These are phyloP conservation scores for Cicer yamashitae DNA, from an alignment of 306 rosid genomes.

Conservation along the genomic window DNA sequence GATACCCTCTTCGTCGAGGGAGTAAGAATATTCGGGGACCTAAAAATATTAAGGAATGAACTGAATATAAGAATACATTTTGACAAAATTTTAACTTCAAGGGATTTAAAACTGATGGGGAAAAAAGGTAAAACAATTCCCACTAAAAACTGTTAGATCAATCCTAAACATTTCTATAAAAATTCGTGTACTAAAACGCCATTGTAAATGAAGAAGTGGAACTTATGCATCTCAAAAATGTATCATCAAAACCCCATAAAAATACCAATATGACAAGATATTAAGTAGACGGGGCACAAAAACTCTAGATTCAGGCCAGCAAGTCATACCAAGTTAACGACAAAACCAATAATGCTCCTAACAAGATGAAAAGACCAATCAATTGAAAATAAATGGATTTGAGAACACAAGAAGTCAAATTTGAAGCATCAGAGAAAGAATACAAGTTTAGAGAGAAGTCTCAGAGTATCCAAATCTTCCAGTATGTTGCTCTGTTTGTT, in stretches of 20 bases:
- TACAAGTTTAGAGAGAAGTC: constrained; percentile 95
- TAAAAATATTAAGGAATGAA: constrained; percentile 62
- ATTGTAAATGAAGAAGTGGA: constrained; percentile 15
- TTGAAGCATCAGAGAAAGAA: constrained; percentile 52
- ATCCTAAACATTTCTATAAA: constrained; percentile 6
- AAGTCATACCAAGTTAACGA: constrained; percentile 13
- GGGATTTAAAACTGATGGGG: background rate
- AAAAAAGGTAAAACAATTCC: constrained; percentile 8
- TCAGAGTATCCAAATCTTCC: constrained; percentile 92
- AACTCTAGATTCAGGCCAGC: constrained; percentile 27
- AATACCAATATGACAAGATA: constrained; percentile 28
- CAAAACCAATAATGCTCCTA: constrained; percentile 24
- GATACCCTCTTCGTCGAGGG: constrained; percentile 94
- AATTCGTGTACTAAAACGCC: constrained; percentile 27
- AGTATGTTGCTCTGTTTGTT: constrained; percentile 95
- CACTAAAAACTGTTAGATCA: constrained; percentile 19
- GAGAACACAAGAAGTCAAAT: constrained; percentile 14
- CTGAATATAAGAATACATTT: background rate
- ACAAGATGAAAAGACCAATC: constrained; percentile 34
- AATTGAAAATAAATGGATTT: constrained; percentile 3
- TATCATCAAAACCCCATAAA: constrained; percentile 25
- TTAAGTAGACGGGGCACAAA: constrained; percentile 16
- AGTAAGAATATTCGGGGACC: constrained; percentile 92
- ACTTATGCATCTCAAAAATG: constrained; percentile 5
- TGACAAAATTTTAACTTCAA: background rate